Conservation (phyloP, 148 eudicot genomes). For the Mesembryanthemum crystallinum region DNA sequence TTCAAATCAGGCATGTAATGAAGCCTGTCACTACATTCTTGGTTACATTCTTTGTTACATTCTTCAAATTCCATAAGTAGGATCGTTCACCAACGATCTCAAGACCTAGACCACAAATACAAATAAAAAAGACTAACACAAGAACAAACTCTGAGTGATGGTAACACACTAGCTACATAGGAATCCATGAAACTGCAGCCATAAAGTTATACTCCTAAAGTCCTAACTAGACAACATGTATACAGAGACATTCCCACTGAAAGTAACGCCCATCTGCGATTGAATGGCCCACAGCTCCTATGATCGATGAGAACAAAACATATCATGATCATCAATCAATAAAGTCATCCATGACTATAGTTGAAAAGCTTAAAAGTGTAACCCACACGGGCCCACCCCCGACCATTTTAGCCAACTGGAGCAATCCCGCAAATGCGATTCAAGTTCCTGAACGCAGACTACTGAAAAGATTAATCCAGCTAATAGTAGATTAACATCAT, state of each 20-base stretch:
- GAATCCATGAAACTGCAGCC: neutral
- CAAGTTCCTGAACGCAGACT: slow-evolving; percentile 2
- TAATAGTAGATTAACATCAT: slow-evolving; percentile 11
- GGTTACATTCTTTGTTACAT: neutral
- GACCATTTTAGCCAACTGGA: neutral
- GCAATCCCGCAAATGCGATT: neutral
- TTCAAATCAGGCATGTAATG: neutral
- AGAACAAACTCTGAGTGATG: too few relatives aligned
- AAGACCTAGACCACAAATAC: too few relatives aligned
- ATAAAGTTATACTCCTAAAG: neutral
- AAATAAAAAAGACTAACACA: too few relatives aligned
- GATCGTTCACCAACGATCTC: too few relatives aligned
- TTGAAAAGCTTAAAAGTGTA: neutral
- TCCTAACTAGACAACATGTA: slow-evolving; percentile 3
- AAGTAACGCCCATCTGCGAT: neutral
- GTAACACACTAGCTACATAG: neutral
- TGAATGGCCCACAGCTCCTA: neutral
- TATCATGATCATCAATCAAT: slow-evolving; percentile 3
- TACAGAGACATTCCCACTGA: neutral
- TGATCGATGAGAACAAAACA: neutral
- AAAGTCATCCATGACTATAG: neutral
- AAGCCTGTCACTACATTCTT: neutral
- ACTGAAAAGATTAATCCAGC: too few relatives aligned
- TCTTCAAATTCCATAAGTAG: neutral
- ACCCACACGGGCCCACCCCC: neutral